Evolutionary conservation across 2,329 filamentous ascomycete genomes (phyloP).

Genomic region (Diplodia scrobiculata): DNA sequence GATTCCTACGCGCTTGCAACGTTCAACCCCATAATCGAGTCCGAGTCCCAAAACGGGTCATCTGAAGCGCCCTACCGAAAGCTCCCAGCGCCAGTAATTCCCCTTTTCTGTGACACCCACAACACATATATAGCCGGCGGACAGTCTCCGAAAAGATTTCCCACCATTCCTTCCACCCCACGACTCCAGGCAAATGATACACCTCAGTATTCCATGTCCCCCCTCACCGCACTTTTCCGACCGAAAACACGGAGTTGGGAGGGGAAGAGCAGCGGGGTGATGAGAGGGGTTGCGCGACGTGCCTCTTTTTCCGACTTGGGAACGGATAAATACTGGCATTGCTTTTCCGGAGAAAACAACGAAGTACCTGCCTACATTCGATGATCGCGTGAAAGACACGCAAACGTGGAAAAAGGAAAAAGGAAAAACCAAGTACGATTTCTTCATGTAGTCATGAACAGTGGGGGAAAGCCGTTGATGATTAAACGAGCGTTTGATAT

Average conservation of each 20-base stretch:
- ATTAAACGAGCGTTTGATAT: no score
- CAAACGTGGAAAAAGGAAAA: not conserved
- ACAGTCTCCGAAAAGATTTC: not conserved
- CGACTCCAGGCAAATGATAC: not conserved
- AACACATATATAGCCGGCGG: not conserved
- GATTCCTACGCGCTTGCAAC: not conserved
- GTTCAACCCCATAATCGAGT: not conserved
- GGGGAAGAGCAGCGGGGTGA: not conserved
- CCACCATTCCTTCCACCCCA: not conserved
- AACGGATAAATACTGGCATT: not conserved
- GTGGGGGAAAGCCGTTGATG: no score
- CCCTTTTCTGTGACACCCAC: not conserved
- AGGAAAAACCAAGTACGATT: not conserved
- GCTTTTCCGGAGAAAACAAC: not conserved
- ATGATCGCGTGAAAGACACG: not conserved
- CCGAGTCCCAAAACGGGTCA: not conserved
- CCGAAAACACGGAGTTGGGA: not conserved
- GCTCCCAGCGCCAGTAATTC: not conserved
- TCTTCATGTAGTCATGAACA: no score
- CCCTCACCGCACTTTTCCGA: not conserved
- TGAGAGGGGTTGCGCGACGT: not conserved
- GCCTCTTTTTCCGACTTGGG: not conserved
- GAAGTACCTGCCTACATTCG: not conserved
- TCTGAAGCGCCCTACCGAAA: not conserved
- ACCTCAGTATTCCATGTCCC: not conserved